These are phyloP conservation scores for Plasmodiophora brassicae DNA, from an alignment of 208 protist genomes.

Conservation along the genomic window DNA sequence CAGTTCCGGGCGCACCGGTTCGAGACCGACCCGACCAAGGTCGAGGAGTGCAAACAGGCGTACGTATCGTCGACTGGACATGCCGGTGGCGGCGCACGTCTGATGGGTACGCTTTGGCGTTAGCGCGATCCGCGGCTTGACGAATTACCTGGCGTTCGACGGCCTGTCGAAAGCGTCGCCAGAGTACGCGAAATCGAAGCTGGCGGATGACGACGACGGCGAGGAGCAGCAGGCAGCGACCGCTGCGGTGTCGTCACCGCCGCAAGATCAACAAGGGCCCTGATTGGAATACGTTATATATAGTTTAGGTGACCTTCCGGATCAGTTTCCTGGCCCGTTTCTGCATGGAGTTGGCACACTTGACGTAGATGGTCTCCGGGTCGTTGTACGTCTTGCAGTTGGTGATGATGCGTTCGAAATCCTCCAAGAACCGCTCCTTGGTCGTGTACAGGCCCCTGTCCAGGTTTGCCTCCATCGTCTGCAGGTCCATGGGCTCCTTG, in stretches of 20 bases:
- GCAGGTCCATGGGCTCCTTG: conserved; percentile 53
- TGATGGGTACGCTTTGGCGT: not conserved
- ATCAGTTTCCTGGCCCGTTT: conserved; percentile 5
- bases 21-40: not conserved
- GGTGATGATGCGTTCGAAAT: not conserved
- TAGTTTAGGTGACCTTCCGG: not conserved
- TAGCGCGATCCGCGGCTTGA: not conserved
- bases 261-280: no score
- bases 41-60: not conserved
- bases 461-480: not conserved
- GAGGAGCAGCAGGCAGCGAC: no score
- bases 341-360: conserved; percentile 21
- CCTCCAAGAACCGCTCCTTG: conserved; percentile 5
- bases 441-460: not conserved
- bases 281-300: no score
- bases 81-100: not conserved
- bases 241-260: no score
- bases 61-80: no score
- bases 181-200: no score
- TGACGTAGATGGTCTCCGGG: not conserved
- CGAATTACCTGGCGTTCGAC: not conserved
- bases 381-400: conserved; percentile 35
- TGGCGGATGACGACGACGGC: no score
- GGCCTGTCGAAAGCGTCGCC: not conserved
- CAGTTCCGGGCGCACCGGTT: not conserved